phyloP scores from a whole-genome alignment of 2,329 filamentous ascomycete genomes.

The Alternaria gaisen region DNA sequence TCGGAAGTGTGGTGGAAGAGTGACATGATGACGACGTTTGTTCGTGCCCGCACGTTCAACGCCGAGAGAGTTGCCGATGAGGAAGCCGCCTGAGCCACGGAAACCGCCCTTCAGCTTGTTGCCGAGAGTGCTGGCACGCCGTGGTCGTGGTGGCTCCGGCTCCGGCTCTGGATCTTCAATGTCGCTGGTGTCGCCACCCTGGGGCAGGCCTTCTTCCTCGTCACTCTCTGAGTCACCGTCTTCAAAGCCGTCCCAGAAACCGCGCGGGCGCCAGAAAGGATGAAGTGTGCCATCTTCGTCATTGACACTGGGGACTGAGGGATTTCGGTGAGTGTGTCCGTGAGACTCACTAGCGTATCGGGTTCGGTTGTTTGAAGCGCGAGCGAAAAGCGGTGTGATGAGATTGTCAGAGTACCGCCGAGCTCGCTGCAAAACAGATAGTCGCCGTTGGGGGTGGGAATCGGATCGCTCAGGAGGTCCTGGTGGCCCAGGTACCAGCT shows the following conservation, averaged over 20 bases:
- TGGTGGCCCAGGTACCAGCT: slow-evolving; percentile 45
- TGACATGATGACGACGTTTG: slow-evolving; percentile 40
- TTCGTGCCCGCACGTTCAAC: slow-evolving; percentile 58
- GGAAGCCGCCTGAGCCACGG: slow-evolving; percentile 55
- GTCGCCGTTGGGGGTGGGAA: slow-evolving; percentile 48
- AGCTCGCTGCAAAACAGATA: slow-evolving; percentile 55
- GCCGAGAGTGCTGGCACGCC: slow-evolving; percentile 31
- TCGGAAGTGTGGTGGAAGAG: slow-evolving; percentile 32
- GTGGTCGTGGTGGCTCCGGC: slow-evolving; percentile 25
- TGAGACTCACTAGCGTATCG: slow-evolving; percentile 36
- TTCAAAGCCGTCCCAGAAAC: slow-evolving; percentile 69
- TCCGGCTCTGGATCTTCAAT: slow-evolving; percentile 37
- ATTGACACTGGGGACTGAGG: slow-evolving; percentile 40
- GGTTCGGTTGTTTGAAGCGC: slow-evolving; percentile 36
- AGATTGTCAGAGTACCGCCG: slow-evolving; percentile 58
- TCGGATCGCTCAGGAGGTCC: slow-evolving; percentile 43
- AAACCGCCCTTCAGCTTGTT: slow-evolving; percentile 50
- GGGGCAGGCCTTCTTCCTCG: slow-evolving; percentile 50
- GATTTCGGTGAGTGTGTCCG: slow-evolving; percentile 26
- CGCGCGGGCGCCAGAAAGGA: slow-evolving; percentile 69
- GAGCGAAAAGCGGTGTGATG: slow-evolving; percentile 53
- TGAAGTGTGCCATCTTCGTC: slow-evolving; percentile 60
- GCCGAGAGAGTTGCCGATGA: slow-evolving; percentile 65
- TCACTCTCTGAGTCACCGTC: slow-evolving; percentile 51
- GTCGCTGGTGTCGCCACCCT: slow-evolving; percentile 58